Conservation (phyloP, 2,329 filamentous ascomycete species). For the Aspergillus pseudonomiae region DNA sequence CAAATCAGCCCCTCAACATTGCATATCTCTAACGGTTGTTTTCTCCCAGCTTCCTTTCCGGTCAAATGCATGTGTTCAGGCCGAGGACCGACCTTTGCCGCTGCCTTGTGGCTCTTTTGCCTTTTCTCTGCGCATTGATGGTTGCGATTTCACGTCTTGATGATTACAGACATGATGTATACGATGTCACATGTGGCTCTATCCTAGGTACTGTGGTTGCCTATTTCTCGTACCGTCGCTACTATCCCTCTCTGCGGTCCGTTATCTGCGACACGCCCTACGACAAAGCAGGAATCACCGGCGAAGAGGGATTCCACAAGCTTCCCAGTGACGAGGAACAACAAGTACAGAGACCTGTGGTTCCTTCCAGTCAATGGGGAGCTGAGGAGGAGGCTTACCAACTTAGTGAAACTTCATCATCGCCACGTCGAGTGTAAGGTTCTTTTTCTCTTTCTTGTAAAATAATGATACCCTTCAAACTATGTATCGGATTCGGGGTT, state of each 20-base stretch:
- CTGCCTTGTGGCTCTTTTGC: slow-evolving; percentile 58
- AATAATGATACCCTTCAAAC: slow-evolving; percentile 8
- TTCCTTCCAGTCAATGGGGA: slow-evolving; percentile 17
- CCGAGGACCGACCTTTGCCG: slow-evolving; percentile 60
- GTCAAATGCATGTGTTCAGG: slow-evolving; percentile 62
- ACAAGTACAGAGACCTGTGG: slow-evolving; percentile 22
- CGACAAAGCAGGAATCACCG: slow-evolving; percentile 29
- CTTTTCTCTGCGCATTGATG: slow-evolving; percentile 59
- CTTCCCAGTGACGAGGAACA: slow-evolving; percentile 39
- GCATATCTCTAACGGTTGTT: background rate
- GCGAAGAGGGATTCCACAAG: slow-evolving; percentile 33
- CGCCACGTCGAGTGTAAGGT: slow-evolving; percentile 14
- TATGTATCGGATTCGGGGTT: slow-evolving; percentile 1
- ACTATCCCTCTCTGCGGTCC: slow-evolving; percentile 59
- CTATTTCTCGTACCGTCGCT: slow-evolving; percentile 62
- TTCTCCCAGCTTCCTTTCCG: slow-evolving; percentile 46
- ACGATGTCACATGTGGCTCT: slow-evolving; percentile 61
- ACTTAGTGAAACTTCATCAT: slow-evolving; percentile 24
- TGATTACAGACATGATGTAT: slow-evolving; percentile 67
- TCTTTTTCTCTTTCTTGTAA: background rate
- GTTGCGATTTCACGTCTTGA: slow-evolving; percentile 65
- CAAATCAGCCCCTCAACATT: too few relatives aligned
- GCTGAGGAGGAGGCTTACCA: slow-evolving; percentile 28
- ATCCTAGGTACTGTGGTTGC: slow-evolving; percentile 58
- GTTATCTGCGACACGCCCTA: slow-evolving; percentile 57